These are phyloP conservation scores for Skeletonema grethae DNA, from an alignment of 108 stramenopile species.

Conservation along the genomic window DNA sequence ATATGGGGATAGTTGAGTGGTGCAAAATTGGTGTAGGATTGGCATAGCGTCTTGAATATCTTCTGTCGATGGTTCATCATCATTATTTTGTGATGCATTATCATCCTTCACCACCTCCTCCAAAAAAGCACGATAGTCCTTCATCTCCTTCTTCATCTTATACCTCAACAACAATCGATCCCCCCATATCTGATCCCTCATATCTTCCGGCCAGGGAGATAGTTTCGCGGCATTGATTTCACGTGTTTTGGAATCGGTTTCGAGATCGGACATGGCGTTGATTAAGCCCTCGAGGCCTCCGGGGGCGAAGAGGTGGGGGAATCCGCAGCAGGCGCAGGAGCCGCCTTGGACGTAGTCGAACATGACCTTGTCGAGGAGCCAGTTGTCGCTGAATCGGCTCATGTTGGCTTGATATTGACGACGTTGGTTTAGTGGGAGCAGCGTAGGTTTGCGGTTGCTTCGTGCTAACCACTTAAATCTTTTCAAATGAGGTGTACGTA, in stretches of 20 bases:
- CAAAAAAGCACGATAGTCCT: slow-evolving; percentile 62
- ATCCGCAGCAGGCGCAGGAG: slow-evolving; percentile 81
- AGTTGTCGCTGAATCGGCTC: slow-evolving; percentile 81
- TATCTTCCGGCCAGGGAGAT: slow-evolving; percentile 78
- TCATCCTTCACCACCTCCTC: slow-evolving; percentile 21
- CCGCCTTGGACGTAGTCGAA: slow-evolving; percentile 85
- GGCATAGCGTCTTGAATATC: slow-evolving; percentile 15
- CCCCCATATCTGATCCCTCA: slow-evolving; percentile 85
- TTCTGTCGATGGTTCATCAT: slow-evolving; percentile 28
- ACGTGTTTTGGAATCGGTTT: slow-evolving; percentile 73
- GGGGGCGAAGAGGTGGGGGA: slow-evolving; percentile 60
- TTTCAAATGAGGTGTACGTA: no score
- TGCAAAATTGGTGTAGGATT: slow-evolving; percentile 50
- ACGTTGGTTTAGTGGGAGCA: no score
- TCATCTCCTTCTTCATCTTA: slow-evolving; percentile 81
- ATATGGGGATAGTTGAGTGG: slow-evolving; percentile 21
- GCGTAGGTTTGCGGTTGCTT: no score
- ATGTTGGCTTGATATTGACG: slow-evolving; percentile 33
- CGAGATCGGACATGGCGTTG: slow-evolving; percentile 76
- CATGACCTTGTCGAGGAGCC: slow-evolving; percentile 84
- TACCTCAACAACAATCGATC: slow-evolving; percentile 79
- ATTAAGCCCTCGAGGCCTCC: slow-evolving; percentile 75
- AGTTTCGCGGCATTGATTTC: slow-evolving; percentile 66
- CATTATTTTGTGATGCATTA: background rate
- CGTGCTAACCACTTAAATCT: no score